Percentiles rank a stretch among this genome's conserved stretches.
Conservation (phyloP, 1,284 basidiomycete genomes). For the Inonotus hispidus region DNA sequence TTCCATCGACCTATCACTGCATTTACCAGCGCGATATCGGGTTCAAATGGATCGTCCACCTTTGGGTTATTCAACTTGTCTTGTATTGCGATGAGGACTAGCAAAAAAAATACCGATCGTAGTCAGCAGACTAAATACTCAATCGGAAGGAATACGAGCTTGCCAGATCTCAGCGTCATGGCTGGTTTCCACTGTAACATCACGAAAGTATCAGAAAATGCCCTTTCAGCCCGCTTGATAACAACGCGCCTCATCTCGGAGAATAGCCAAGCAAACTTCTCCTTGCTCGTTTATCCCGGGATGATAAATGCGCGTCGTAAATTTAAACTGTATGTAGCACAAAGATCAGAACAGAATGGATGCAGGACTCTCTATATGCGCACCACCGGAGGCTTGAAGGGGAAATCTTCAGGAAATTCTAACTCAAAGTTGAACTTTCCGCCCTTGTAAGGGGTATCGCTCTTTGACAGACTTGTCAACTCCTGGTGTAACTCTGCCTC, state of each 20-base stretch:
- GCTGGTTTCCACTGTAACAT: constrained; percentile 81
- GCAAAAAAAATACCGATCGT: not conserved
- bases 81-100: constrained; percentile 75
- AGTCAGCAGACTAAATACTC: not conserved
- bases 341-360: not conserved
- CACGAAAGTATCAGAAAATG: not conserved
- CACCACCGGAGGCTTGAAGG: constrained; percentile 86
- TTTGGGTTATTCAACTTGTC: constrained; percentile 87
- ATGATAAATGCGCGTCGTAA: constrained; percentile 87
- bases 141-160: not conserved
- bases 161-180: constrained; percentile 53
- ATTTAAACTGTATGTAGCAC: constrained; percentile 58
- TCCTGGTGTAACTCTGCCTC: constrained; percentile 1
- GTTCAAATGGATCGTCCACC: constrained; percentile 85
- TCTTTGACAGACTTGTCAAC: constrained; percentile 33
- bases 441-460: constrained; percentile 77
- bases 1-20: not conserved
- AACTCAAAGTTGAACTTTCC: constrained; percentile 78
- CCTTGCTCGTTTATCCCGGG: constrained; percentile 92
- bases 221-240: not conserved
- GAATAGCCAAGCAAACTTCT: constrained; percentile 72
- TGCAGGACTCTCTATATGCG: constrained; percentile 23
- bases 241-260: constrained; percentile 71
- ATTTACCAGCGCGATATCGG: constrained; percentile 60
- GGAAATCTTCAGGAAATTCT: constrained; percentile 65